phyloP scores from a whole-genome alignment of 768 basidiomycete genomes.

The Mycena latifolia region DNA sequence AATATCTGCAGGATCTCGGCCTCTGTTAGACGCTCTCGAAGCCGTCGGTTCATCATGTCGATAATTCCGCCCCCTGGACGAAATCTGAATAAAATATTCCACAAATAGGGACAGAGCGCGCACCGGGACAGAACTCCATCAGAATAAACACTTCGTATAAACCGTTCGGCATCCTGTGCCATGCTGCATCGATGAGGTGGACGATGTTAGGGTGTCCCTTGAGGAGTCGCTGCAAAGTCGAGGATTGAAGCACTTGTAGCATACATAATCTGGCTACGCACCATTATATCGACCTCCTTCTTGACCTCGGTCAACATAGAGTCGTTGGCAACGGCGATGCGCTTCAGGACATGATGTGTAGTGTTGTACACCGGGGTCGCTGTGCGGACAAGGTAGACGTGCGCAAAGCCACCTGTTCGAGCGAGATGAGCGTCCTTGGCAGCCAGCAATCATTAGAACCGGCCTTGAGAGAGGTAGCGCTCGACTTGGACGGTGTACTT shows the following conservation, averaged over 20 bases:
- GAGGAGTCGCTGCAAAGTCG: slow-evolving; percentile 76
- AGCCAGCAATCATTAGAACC: slow-evolving; percentile 36
- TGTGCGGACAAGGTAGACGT: slow-evolving; percentile 96
- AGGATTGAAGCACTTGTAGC: slow-evolving; percentile 42
- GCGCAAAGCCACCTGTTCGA: slow-evolving; percentile 91
- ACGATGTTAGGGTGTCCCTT: slow-evolving; percentile 97
- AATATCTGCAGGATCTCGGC: slow-evolving; percentile 98
- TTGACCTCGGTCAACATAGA: slow-evolving; percentile 92
- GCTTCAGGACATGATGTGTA: slow-evolving; percentile 96
- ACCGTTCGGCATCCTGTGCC: slow-evolving; percentile 86
- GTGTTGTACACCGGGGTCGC: slow-evolving; percentile 90
- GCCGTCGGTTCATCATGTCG: slow-evolving; percentile 98
- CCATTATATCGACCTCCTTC: slow-evolving; percentile 99
- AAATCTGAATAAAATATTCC: slow-evolving; percentile 9
- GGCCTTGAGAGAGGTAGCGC: slow-evolving; percentile 95
- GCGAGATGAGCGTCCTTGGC: slow-evolving; percentile 24
- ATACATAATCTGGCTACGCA: no score
- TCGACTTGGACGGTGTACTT: slow-evolving; percentile 93
- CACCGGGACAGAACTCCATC: slow-evolving; percentile 97
- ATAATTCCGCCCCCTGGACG: slow-evolving; percentile 93
- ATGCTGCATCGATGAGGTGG: slow-evolving; percentile 95
- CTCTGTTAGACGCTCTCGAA: slow-evolving; percentile 95
- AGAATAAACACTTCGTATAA: slow-evolving; percentile 97
- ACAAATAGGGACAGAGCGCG: slow-evolving; percentile 36
- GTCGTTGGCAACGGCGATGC: slow-evolving; percentile 93